Base-by-base conservation (phyloP, 139 green algal species). In the Tetraselmis striata region DNA sequence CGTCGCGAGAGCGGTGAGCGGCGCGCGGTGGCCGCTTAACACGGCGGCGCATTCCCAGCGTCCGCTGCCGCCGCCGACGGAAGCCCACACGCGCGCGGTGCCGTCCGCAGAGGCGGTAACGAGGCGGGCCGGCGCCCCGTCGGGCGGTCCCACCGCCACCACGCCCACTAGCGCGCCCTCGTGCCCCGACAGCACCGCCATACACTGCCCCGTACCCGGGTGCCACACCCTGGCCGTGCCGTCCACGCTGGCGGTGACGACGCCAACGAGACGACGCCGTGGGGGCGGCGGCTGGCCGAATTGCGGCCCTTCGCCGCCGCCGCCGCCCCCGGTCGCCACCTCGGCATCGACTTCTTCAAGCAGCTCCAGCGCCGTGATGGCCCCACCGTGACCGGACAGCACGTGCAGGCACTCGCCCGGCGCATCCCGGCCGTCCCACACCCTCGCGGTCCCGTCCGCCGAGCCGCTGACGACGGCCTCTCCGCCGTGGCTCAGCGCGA, bases 191-290 rank as follows among this genome's bases (percentile, higher is more conserved):
- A 67, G 45, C 18, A 67, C 45, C 18, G 45, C 5, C 18, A 67
- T 25, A 18, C 45, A 67, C 5, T 67, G 11, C 30, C 86, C 86
- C 1, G 59, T 88, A 29, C n/a, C n/a, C n/a, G 86, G 28, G 76
- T 94, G 86, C 92, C 92, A 95, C 28, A 93, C 81, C 2, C 90
- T 82, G 1, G 84, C 91, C 11, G 89, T 91, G 1, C 80, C 59
- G 82, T 94, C 93, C 80, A 93, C 92, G 29, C 80, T 87, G n/a
- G 83, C 88, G 1, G 91, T 95, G 2, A 93, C 79, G 45, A 67
- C 18, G 18, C 18, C 45, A 67, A 67, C 45, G 45, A 67, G 11
- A 67, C 11, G 45, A 5, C n/a, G n/a, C n/a, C n/a, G n/a, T n/a
- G n/a, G n/a, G n/a, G n/a, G n/a, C n/a, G n/a, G n/a, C n/a, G n/a